These are phyloP conservation scores for Dicorynia guianensis DNA, from an alignment of 306 rosid genomes.

Conservation along the genomic window DNA sequence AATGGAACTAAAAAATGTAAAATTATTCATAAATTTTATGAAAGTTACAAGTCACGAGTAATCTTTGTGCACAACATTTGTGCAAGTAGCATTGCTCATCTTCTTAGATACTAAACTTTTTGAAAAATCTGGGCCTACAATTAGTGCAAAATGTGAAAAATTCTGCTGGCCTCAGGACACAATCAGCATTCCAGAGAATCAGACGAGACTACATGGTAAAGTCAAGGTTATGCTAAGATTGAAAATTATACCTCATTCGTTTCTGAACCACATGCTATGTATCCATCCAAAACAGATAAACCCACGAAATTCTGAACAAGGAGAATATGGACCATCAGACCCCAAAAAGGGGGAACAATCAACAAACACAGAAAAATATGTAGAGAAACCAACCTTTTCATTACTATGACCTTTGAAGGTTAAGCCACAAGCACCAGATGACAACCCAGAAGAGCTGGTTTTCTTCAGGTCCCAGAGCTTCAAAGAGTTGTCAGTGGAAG, in stretches of 20 bases:
- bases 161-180: slow-evolving; percentile 8
- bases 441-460: slow-evolving; percentile 50
- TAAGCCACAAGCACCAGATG: slow-evolving; percentile 58
- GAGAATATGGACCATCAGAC: slow-evolving; percentile 43
- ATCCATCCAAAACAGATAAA: slow-evolving; percentile 69
- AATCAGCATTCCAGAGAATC: slow-evolving; percentile 3
- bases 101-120: not conserved
- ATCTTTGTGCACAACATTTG: too few relatives aligned
- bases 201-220: slow-evolving; percentile 1
- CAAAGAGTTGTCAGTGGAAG: slow-evolving; percentile 78
- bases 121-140: not conserved
- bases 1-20: too few relatives aligned
- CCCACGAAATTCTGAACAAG: slow-evolving; percentile 75
- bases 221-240: not conserved
- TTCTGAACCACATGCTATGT: slow-evolving; percentile 80
- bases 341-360: not conserved
- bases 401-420: slow-evolving; percentile 74
- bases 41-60: too few relatives aligned
- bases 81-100: too few relatives aligned
- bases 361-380: not conserved
- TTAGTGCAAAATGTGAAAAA: slow-evolving; percentile 6
- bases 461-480: slow-evolving; percentile 81
- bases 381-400: slow-evolving; percentile 61
- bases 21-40: too few relatives aligned
- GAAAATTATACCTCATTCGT: slow-evolving; percentile 69